phyloP scores from a whole-genome alignment of 345 rosid species.

The Raphanus raphanistrum region DNA sequence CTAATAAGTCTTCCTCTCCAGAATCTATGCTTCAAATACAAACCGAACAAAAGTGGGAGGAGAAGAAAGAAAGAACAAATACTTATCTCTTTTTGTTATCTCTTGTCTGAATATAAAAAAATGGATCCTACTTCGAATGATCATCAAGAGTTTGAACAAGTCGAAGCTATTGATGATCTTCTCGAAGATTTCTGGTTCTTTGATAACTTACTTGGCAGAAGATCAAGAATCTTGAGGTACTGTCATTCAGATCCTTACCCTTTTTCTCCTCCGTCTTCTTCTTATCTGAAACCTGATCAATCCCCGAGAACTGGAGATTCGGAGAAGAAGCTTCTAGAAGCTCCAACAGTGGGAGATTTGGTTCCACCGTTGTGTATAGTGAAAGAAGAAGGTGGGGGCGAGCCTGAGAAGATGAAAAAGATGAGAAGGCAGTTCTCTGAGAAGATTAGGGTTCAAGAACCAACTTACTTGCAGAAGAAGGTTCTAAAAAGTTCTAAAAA shows the following conservation, averaged over 20 bases:
- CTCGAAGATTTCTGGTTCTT: conserved; percentile 78
- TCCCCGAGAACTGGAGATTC: conserved; percentile 11
- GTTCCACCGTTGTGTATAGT: conserved; percentile 35
- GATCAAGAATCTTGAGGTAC: conserved; percentile 47
- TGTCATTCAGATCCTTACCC: conserved; percentile 71
- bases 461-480: conserved; percentile 33
- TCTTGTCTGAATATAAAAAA: conserved; percentile 27
- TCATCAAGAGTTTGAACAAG: conserved; percentile 31
- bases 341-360: conserved; percentile 15
- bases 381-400: conserved; percentile 32
- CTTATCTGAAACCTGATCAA: conserved; percentile 12
- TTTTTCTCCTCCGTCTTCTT: conserved; percentile 34
- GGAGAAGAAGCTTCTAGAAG: conserved; percentile 16
- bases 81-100: conserved; percentile 40
- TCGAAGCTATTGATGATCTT: conserved; percentile 60
- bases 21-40: conserved; percentile 42
- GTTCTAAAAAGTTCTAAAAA: not conserved
- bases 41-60: conserved; percentile 32
- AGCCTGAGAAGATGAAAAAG: conserved; percentile 26
- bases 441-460: conserved; percentile 37
- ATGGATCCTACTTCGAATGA: conserved; percentile 33
- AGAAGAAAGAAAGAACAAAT: conserved; percentile 22
- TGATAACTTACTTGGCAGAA: conserved; percentile 48
- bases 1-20: conserved; percentile 35
- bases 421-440: conserved; percentile 50